Conservation (phyloP, 164 flowering plant species). For the Vitis labrusca region DNA sequence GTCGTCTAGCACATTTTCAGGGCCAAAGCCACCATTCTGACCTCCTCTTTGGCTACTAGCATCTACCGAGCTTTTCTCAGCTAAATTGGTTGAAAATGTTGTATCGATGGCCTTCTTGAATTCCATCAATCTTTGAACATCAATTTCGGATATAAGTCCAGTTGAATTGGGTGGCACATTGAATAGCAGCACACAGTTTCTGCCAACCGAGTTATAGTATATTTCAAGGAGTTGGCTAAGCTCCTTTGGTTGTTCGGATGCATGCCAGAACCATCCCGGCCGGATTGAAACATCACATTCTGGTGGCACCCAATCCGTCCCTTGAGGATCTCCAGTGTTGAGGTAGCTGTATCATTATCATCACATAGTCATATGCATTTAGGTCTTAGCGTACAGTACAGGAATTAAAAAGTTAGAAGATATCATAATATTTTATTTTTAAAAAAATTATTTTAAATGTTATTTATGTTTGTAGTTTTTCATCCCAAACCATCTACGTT, state of each 20-base stretch:
- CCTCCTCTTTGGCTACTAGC: slow-evolving; percentile 88
- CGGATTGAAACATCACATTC: slow-evolving; percentile 94
- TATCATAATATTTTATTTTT: no score
- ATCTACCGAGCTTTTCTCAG: slow-evolving; percentile 31
- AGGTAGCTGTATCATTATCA: slow-evolving; percentile 50
- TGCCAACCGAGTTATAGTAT: slow-evolving; percentile 86
- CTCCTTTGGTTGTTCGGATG: slow-evolving; percentile 62
- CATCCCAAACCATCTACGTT: no score
- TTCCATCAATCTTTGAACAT: slow-evolving; percentile 49
- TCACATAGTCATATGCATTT: background rate
- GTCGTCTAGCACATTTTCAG: slow-evolving; percentile 57
- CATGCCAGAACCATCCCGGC: slow-evolving; percentile 94
- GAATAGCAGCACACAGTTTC: slow-evolving; percentile 76
- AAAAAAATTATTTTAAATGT: no score
- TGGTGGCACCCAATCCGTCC: slow-evolving; percentile 80
- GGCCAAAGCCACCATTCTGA: slow-evolving; percentile 46
- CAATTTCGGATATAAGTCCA: slow-evolving; percentile 71
- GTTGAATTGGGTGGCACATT: slow-evolving; percentile 88
- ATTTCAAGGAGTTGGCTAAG: slow-evolving; percentile 64
- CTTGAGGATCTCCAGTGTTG: slow-evolving; percentile 67
- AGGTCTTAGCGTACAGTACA: no score
- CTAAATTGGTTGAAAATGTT: slow-evolving; percentile 63
- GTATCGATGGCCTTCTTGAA: slow-evolving; percentile 56
- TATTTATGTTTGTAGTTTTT: no score
- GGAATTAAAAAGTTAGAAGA: no score